Conservation (phyloP, 768 basidiomycete genomes). For the Tulasnella sp. region DNA sequence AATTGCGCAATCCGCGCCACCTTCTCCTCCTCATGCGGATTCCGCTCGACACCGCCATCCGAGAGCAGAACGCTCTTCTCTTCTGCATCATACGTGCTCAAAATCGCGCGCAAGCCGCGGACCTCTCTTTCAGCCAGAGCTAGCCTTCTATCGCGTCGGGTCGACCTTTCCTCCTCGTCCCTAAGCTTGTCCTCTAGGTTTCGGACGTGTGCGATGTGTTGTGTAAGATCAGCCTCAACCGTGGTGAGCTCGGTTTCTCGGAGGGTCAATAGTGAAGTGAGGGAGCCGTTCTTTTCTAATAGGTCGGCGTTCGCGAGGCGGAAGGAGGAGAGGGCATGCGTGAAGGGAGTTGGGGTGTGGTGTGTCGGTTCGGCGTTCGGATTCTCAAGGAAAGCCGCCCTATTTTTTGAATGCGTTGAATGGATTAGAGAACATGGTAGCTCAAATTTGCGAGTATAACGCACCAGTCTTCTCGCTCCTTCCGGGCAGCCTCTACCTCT, state of each 20-base stretch:
- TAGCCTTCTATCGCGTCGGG: constrained; percentile 32
- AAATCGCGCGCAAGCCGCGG: constrained; percentile 55
- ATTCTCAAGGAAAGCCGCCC: constrained; percentile 14
- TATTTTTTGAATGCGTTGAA: background rate
- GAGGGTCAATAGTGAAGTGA: constrained; percentile 39
- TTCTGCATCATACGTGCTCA: constrained; percentile 57
- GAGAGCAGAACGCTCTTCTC: constrained; percentile 34
- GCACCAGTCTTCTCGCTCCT: constrained; percentile 44
- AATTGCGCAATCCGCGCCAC: constrained; percentile 17
- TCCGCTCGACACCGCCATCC: constrained; percentile 36
- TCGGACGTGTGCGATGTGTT: background rate
- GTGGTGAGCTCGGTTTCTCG: constrained; percentile 39
- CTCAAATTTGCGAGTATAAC: background rate
- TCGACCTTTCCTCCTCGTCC: constrained; percentile 26
- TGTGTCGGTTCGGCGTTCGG: constrained; percentile 11
- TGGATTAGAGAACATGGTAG: constrained; percentile 6
- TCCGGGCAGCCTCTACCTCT: constrained; percentile 49
- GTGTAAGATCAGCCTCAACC: background rate
- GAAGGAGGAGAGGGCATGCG: constrained; percentile 39
- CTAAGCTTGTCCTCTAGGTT: constrained; percentile 21
- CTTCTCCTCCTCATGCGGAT: constrained; percentile 8
- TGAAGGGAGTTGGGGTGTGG: constrained; percentile 22
- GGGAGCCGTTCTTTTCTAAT: constrained; percentile 57
- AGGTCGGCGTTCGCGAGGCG: constrained; percentile 53
- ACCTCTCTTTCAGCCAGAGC: constrained; percentile 47